Conservation (phyloP, 306 rosid genomes). For the Cucumis hystrix region DNA sequence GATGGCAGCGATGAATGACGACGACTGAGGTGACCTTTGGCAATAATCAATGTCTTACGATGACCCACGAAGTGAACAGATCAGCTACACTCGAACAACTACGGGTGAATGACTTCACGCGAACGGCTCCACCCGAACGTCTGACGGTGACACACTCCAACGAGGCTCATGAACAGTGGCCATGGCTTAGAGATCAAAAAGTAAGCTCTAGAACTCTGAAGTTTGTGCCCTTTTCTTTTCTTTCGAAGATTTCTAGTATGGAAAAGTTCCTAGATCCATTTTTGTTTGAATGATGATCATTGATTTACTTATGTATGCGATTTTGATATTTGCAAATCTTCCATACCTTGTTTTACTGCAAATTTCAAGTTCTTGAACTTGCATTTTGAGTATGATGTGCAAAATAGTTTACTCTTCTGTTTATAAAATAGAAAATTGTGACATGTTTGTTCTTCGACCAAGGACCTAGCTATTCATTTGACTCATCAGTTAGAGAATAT, state of each 20-base stretch:
- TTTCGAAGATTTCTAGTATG: not conserved
- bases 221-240: not conserved
- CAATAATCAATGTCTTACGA: too few relatives aligned
- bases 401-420: not conserved
- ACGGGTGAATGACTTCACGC: too few relatives aligned
- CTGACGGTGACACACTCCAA: too few relatives aligned
- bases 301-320: not conserved
- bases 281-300: not conserved
- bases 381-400: not conserved
- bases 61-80: too few relatives aligned
- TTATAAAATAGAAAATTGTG: not conserved
- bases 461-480: not conserved
- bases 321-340: not conserved
- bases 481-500: not conserved
- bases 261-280: not conserved
- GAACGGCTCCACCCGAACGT: too few relatives aligned
- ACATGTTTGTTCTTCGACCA: not conserved
- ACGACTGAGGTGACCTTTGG: too few relatives aligned
- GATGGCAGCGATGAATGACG: too few relatives aligned
- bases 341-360: not conserved
- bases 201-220: conserved; percentile 28
- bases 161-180: too few relatives aligned
- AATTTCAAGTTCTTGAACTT: not conserved
- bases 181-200: conserved; percentile 54
- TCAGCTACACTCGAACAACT: too few relatives aligned